Conservation (phyloP, 176 grass and related monocot genomes). For the barley (Hordeum vulgare) region DNA sequence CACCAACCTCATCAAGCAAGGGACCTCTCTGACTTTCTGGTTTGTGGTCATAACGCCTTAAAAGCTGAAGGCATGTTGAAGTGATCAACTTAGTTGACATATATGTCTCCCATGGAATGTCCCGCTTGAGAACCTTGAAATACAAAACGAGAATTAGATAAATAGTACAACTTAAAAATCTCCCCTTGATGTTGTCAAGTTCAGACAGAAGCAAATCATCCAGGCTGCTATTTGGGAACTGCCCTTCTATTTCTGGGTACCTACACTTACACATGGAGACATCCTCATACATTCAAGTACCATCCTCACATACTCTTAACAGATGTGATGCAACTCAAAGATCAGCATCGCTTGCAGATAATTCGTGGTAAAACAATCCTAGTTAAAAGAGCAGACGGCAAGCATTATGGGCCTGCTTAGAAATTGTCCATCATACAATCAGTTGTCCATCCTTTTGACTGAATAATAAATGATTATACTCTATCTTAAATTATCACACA, state of each 20-base stretch:
- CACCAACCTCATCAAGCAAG: conserved; percentile 84
- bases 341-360: neutral
- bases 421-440: neutral
- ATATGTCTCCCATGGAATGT: too few species aligned
- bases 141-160: conserved; percentile 21
- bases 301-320: neutral
- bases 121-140: too few species aligned
- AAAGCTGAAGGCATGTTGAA: too few species aligned
- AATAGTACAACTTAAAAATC: neutral
- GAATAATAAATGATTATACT: too few species aligned
- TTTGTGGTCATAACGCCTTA: too few species aligned
- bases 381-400: neutral
- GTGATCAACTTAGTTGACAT: too few species aligned
- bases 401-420: neutral
- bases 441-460: neutral
- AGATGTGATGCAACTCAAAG: neutral
- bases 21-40: too few species aligned
- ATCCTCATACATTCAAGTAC: neutral
- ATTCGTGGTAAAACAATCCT: neutral
- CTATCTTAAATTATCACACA: neutral
- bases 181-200: neutral
- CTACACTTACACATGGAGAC: neutral
- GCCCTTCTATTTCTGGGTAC: neutral
- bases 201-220: neutral
- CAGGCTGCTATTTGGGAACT: neutral